Conservation (phyloP, 352 stramenopile genomes). For the Globisporangium megalacanthum region DNA sequence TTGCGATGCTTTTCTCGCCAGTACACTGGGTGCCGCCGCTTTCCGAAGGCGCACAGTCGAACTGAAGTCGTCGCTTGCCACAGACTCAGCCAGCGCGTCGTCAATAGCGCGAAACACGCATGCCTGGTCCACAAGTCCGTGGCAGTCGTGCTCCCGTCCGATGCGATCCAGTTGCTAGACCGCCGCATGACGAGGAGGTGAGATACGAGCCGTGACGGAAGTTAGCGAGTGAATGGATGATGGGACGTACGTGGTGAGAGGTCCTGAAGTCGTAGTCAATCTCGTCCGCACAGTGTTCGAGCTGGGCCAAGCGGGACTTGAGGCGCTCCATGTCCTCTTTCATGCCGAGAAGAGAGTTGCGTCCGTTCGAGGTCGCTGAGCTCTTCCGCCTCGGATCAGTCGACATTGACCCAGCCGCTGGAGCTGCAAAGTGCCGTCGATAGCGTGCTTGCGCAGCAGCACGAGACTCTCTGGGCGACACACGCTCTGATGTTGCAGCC, state of each 20-base stretch:
- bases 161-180: constrained; percentile 18
- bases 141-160: constrained; percentile 4
- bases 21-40: constrained; percentile 2
- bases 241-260: constrained; percentile 24
- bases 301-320: constrained; percentile 33
- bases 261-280: constrained; percentile 60
- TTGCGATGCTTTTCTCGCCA: constrained; percentile 34
- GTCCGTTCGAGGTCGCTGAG: constrained; percentile 6
- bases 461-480: neutral
- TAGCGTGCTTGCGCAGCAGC: constrained; percentile 4
- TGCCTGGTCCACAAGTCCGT: neutral
- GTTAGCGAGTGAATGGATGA: neutral
- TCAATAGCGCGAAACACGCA: constrained; percentile 1
- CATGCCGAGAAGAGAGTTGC: constrained; percentile 25
- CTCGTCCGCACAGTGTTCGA: constrained; percentile 42
- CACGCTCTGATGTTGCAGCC: too few species aligned
- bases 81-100: constrained; percentile 1
- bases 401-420: neutral
- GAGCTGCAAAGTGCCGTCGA: constrained; percentile 1
- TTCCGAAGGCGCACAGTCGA: neutral
- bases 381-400: neutral
- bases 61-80: neutral
- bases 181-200: too few species aligned
- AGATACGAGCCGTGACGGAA: too few species aligned
- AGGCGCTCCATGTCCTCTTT: constrained; percentile 45